Conservation (phyloP, 108 stramenopile genomes). For the Cyclotella baltica region DNA sequence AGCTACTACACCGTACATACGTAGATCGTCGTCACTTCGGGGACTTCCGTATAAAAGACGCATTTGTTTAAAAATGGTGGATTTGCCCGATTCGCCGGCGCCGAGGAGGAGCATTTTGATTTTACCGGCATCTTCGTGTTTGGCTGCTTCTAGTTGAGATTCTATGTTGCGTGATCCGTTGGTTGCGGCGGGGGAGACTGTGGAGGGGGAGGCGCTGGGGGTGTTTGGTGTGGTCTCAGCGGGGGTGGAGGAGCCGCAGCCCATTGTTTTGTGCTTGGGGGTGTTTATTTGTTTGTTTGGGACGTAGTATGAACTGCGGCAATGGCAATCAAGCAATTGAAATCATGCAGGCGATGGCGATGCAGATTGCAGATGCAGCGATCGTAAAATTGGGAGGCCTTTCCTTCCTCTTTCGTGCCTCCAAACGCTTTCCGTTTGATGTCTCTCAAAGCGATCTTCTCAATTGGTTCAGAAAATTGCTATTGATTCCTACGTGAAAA, state of each 20-base stretch:
- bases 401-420: no score
- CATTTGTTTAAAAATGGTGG: slow-evolving; percentile 98
- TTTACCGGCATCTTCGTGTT: slow-evolving; percentile 57
- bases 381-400: no score
- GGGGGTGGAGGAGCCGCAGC: slow-evolving; percentile 45
- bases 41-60: slow-evolving; percentile 79
- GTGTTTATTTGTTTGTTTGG: not conserved
- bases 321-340: not conserved
- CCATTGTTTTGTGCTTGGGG: slow-evolving; percentile 25
- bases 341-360: not conserved
- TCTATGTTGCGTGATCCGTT: slow-evolving; percentile 21
- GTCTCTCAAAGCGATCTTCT: no score
- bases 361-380: no score
- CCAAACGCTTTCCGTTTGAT: no score
- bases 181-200: slow-evolving; percentile 5
- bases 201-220: slow-evolving; percentile 15
- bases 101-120: slow-evolving; percentile 98
- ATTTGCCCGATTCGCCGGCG: slow-evolving; percentile 99
- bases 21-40: slow-evolving; percentile 77
- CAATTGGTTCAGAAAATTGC: no score
- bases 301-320: not conserved
- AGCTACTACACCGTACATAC: slow-evolving; percentile 89
- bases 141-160: slow-evolving; percentile 30
- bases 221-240: slow-evolving; percentile 7
- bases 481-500: no score